phyloP scores from a whole-genome alignment of 768 basidiomycete species.

The Amanita pallidorosea region DNA sequence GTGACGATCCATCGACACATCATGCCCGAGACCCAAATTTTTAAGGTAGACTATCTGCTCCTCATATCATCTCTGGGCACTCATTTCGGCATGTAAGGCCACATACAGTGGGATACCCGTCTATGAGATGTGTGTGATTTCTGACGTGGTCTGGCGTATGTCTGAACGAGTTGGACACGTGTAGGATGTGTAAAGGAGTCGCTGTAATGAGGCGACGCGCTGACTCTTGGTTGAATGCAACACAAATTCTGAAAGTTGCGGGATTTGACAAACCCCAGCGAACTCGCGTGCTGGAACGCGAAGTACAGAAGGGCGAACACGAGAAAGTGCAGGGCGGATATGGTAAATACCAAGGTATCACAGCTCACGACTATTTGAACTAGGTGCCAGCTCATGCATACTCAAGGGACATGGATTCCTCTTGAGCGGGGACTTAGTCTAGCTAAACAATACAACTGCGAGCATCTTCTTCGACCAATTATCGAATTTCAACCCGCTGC shows the following conservation, averaged over 20 bases:
- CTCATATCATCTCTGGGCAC: conserved; percentile 14
- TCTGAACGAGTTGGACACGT: conserved; percentile 27
- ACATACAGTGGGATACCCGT: conserved; percentile 92
- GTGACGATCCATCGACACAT: not conserved
- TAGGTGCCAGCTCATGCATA: conserved; percentile 11
- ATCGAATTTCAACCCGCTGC: conserved; percentile 88
- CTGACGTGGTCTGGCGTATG: conserved; percentile 25
- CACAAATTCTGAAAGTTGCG: conserved; percentile 97
- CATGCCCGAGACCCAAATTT: conserved; percentile 82
- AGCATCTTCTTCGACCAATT: conserved; percentile 76
- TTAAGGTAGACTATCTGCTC: conserved; percentile 48
- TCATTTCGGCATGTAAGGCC: conserved; percentile 37
- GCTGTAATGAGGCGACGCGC: conserved; percentile 96
- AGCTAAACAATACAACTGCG: conserved; percentile 90
- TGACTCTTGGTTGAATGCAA: conserved; percentile 98
- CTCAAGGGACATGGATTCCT: conserved; percentile 94
- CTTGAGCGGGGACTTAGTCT: conserved; percentile 80
- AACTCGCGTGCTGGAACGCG: conserved; percentile 93
- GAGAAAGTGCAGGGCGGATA: conserved; percentile 99
- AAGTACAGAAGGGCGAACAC: conserved; percentile 97
- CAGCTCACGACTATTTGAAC: not conserved
- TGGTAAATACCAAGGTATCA: conserved; percentile 93
- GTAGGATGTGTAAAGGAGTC: conserved; percentile 89
- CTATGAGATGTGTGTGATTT: conserved; percentile 69
- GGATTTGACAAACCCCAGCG: conserved; percentile 99